phyloP scores from a whole-genome alignment of 2,329 filamentous ascomycete genomes.

The Clarireedia paspali region DNA sequence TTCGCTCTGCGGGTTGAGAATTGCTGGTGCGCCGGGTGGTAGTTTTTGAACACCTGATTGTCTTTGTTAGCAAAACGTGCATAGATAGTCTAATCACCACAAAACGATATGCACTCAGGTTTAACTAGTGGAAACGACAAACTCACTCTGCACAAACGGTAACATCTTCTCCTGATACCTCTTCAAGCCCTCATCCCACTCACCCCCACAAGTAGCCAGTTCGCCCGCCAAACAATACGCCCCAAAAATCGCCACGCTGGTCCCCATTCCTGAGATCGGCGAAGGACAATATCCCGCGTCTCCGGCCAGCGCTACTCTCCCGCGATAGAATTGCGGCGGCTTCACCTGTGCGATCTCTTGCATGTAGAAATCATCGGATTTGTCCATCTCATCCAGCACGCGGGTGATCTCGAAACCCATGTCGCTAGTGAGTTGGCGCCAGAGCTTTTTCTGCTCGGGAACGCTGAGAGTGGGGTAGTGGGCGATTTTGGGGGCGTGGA shows the following conservation, averaged over 20 bases:
- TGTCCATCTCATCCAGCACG: constrained; percentile 32
- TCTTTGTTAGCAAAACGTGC: not conserved
- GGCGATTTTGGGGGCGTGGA: not conserved
- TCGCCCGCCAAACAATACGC: constrained; percentile 42
- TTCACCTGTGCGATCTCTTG: constrained; percentile 35
- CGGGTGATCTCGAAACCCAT: constrained; percentile 35
- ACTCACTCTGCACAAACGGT: not conserved
- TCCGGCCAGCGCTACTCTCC: constrained; percentile 41
- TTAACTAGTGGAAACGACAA: not conserved
- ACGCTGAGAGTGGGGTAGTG: not conserved
- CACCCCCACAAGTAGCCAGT: constrained; percentile 16
- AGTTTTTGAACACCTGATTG: not conserved
- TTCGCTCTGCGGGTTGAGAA: not conserved
- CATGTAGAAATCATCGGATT: constrained; percentile 34
- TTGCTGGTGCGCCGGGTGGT: not conserved
- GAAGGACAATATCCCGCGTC: constrained; percentile 39
- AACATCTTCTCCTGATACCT: not conserved
- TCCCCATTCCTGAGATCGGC: constrained; percentile 34
- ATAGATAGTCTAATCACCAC: not conserved
- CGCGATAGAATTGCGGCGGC: constrained; percentile 31
- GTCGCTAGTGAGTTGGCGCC: not conserved
- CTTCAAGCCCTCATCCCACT: not conserved
- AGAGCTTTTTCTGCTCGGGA: not conserved
- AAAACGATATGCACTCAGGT: not conserved
- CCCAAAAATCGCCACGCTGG: constrained; percentile 32